phyloP scores from a whole-genome alignment of 345 rosid species.

The Hypericum perforatum region DNA sequence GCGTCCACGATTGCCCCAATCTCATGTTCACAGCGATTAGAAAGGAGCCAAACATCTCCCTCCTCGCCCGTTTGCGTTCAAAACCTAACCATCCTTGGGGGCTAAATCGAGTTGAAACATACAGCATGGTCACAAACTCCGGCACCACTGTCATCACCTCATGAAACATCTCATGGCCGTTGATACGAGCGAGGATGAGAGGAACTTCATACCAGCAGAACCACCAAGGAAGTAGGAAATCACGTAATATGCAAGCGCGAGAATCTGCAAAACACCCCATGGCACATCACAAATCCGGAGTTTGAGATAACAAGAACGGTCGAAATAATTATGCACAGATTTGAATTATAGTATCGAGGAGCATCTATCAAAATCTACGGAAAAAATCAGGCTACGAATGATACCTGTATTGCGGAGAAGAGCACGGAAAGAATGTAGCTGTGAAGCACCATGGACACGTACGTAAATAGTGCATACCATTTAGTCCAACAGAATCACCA shows the following conservation, averaged over 20 bases:
- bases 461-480: conserved; percentile 87
- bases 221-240: conserved; percentile 44
- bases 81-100: neutral
- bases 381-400: neutral
- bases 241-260: conserved; percentile 50
- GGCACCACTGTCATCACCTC: neutral
- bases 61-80: too few relatives aligned
- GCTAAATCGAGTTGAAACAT: neutral
- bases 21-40: too few relatives aligned
- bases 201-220: conserved; percentile 1
- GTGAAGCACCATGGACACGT: conserved; percentile 90
- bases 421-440: conserved; percentile 86
- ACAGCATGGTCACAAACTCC: neutral
- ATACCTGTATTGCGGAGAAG: conserved; percentile 85
- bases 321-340: too few relatives aligned
- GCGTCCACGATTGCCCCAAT: too few relatives aligned
- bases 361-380: too few relatives aligned
- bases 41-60: too few relatives aligned
- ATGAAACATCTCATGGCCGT: neutral
- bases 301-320: too few relatives aligned
- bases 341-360: too few relatives aligned
- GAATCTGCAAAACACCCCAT: conserved; percentile 26
- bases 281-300: too few relatives aligned
- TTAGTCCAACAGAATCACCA: conserved; percentile 71
- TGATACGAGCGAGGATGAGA: neutral